Evolutionary conservation across 352 stramenopile species (phyloP).

Genomic region (Globisporangium cylindrosporum): DNA sequence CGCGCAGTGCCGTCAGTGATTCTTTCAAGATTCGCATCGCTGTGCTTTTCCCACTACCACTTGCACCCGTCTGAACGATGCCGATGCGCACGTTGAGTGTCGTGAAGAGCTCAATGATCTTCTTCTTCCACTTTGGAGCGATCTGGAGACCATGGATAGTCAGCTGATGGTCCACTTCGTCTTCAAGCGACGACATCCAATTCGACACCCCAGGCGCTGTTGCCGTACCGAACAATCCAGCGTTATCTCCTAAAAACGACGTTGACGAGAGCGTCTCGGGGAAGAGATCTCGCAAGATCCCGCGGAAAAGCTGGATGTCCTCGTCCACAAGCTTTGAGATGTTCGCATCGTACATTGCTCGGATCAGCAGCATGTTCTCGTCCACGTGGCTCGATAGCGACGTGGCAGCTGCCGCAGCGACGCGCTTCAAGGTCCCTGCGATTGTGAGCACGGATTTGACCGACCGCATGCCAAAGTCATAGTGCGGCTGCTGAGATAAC

Average conservation of each 20-base stretch:
- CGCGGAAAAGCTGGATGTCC: conserved; percentile 86
- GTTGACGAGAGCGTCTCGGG: conserved; percentile 32
- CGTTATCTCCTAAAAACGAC: not conserved
- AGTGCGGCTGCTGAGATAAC: conserved; percentile 79
- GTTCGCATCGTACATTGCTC: conserved; percentile 92
- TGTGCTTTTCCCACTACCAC: conserved; percentile 72
- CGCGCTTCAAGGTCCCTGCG: conserved; percentile 65
- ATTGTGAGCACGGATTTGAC: conserved; percentile 83
- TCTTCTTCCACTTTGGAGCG: conserved; percentile 74
- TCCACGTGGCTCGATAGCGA: conserved; percentile 23
- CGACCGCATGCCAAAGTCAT: conserved; percentile 88
- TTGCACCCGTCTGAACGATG: conserved; percentile 72
- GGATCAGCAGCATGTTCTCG: conserved; percentile 88
- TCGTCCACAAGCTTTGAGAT: conserved; percentile 89
- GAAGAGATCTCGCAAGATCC: conserved; percentile 89
- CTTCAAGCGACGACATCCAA: conserved; percentile 57
- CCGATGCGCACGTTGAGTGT: conserved; percentile 91
- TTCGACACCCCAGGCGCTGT: conserved; percentile 16
- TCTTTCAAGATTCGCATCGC: conserved; percentile 44
- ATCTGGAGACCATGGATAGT: conserved; percentile 50
- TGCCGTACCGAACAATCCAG: not conserved
- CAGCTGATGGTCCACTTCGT: conserved; percentile 81
- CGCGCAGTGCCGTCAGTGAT: conserved; percentile 46
- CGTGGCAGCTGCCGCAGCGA: not conserved
- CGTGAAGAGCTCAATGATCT: conserved; percentile 91